Conservation (phyloP, 2,329 filamentous ascomycete genomes). For the Didymosphaeria variabile region DNA sequence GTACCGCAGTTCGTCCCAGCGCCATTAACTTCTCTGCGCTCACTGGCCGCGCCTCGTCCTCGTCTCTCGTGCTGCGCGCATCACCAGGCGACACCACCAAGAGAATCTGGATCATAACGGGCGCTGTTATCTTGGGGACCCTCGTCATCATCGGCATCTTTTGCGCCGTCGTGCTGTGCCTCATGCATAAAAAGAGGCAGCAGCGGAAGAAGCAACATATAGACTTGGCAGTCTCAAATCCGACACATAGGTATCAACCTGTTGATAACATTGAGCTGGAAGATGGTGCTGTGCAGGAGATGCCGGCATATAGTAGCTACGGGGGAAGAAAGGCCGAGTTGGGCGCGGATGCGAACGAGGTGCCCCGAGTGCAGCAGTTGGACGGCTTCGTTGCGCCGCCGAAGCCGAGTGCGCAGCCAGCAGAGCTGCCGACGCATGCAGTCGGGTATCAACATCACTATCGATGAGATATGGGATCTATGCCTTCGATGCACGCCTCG, state of each 20-base stretch:
- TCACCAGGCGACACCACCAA: conserved; percentile 1
- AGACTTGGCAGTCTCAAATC: neutral
- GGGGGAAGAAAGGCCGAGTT: conserved; percentile 4
- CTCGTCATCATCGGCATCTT: conserved; percentile 15
- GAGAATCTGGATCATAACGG: conserved; percentile 11
- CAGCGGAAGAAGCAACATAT: conserved; percentile 2
- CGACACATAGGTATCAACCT: conserved; percentile 13
- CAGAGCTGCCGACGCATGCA: conserved; percentile 13
- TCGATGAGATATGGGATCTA: neutral
- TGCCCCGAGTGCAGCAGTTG: conserved; percentile 3
- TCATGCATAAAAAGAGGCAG: conserved; percentile 17
- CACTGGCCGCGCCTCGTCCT: neutral
- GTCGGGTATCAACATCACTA: neutral
- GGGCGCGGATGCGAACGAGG: conserved; percentile 8
- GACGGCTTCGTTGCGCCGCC: conserved; percentile 19
- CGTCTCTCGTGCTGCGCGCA: conserved; percentile 2
- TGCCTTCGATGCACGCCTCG: neutral
- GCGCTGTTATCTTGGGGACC: conserved; percentile 3
- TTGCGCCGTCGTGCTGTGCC: conserved; percentile 13
- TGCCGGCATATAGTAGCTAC: conserved; percentile 11
- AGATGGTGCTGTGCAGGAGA: conserved; percentile 13
- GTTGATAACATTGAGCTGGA: conserved; percentile 12
- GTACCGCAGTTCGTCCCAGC: conserved; percentile 1
- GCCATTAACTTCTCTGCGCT: conserved; percentile 14
- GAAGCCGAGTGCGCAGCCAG: conserved; percentile 13